Base-by-base conservation (phyloP, 2,329 filamentous ascomycete genomes). In the Fusarium sp. region DNA sequence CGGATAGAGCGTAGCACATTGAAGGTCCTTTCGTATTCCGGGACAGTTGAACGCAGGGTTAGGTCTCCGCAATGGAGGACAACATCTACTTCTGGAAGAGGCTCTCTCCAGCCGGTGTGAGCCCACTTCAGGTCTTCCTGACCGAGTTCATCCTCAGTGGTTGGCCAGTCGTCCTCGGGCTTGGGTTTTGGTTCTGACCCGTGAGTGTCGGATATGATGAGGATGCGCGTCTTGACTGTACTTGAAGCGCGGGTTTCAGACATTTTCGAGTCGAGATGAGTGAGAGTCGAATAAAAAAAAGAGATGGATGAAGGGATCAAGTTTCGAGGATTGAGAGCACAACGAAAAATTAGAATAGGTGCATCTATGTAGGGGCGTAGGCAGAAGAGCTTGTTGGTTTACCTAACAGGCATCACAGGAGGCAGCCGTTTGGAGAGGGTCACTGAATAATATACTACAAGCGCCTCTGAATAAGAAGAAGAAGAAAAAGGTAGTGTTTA, bases 11-110 rank as follows among this genome's bases (percentile, higher is more conserved):
- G 75, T 6, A 90, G 79, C 40, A 85, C 77, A n/a, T 79, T 66
- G 11, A 90, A 79, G 0, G 86, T 82, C 0, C 74, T 74, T 12
- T 72, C 75, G 46, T 84, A 85, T 68, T 89, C 87, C 2, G 74
- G 56, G 0, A 86, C 59, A 10, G 80, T 81, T 4, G 84, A 86
- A 9, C 79, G 78, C 1, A 82, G 78, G 1, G 86, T 89, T 4
- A 90, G 79, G 64, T 89, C 86, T 49, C 88, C 88, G 69, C 87
- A 89, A 79, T 88, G 86, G 3, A 89, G 83, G 12, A 81, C 84
- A 5, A 89, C 84, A 68, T 90, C 88, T 33, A 81, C 83, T 17
- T 79, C 74, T 3, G 82, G 76, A 0, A 80, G 67, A 8, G 82
- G 79, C 17, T 75, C 62, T 36, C 79, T 77, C 70, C 75, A 83